Base-by-base conservation (phyloP, 83 land plant species). In the Picea abies region DNA sequence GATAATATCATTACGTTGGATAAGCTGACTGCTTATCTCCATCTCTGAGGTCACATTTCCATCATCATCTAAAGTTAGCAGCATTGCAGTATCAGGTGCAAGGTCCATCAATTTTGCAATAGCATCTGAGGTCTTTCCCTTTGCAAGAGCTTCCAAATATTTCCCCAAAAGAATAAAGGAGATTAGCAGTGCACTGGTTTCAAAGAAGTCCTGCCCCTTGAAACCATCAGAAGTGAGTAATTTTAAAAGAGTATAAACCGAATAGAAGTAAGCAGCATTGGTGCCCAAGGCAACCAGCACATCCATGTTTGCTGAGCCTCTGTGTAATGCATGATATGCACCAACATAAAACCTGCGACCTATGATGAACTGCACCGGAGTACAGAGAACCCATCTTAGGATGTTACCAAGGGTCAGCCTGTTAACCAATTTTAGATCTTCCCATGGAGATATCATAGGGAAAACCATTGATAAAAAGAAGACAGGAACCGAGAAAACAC, bases 51-150 rank as follows among this genome's bases (percentile, higher is more conserved):
- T 63, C 20, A 87, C 82, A 85, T 88, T 89, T 32, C 93, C 97
- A 75, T 90, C 84, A 41, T 23, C 83, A 86, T 95, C 94, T 10
- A 92, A 60, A n/a, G 77, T 83, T 66, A 94, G 73, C 58, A 96
- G 83, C 58, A 32, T 75, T 65, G 98, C 98, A 47, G 92, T 91
- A 25, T 88, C 96, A n/a, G 98, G 96, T 35, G 98, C 92, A 81
- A 96, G 94, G 32, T 90, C 85, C 88, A 89, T 89, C 44, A 96
- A 90, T 85, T 96, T 92, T 70, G 92, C 90, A 68, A 96, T 85
- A 58, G 98, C 98, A 89, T 96, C 96, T 25, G 98, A 96, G 10
- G 96, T 94, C 77, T 91, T 96, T 41, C 98, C 98, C 87, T 94
- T 96, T 8, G 98, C 98, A 67, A 96, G 76, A 82, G 90, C 93